Evolutionary conservation across 2,329 filamentous ascomycete species (phyloP).

Genomic region (Microascus cirrosus): DNA sequence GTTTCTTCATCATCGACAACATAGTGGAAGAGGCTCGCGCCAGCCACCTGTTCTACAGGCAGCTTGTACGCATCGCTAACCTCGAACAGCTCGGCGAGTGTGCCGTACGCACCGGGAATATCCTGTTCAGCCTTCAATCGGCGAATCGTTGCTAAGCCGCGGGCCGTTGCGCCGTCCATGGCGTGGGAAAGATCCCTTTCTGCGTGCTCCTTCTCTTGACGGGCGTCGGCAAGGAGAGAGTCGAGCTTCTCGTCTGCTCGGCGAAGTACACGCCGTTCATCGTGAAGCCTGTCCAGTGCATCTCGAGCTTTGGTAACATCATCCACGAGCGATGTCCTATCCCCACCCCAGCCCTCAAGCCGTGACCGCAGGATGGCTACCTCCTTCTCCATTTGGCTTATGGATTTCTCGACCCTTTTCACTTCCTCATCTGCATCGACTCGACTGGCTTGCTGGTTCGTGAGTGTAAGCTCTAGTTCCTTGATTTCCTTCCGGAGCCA

Average conservation of each 20-base stretch:
- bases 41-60: constrained; percentile 86
- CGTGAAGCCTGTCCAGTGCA: constrained; percentile 64
- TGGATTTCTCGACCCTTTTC: constrained; percentile 56
- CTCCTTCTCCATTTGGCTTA: constrained; percentile 61
- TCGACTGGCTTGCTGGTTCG: constrained; percentile 71
- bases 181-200: constrained; percentile 69
- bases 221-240: constrained; percentile 63
- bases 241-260: constrained; percentile 83
- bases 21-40: constrained; percentile 88
- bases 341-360: constrained; percentile 69
- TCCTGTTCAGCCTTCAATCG: constrained; percentile 69
- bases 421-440: constrained; percentile 81
- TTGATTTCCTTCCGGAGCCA: constrained; percentile 73
- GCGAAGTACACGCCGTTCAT: constrained; percentile 78
- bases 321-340: constrained; percentile 60
- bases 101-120: constrained; percentile 82
- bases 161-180: constrained; percentile 81
- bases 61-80: constrained; percentile 77
- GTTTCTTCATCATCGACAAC: constrained; percentile 88
- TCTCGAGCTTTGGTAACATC: constrained; percentile 70
- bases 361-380: constrained; percentile 58
- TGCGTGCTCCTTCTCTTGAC: constrained; percentile 65
- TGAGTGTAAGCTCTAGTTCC: constrained; percentile 65
- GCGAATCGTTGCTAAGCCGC: constrained; percentile 77
- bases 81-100: constrained; percentile 82